phyloP scores from a whole-genome alignment of 1,284 basidiomycete genomes.

The Ceratobasidium sp. region DNA sequence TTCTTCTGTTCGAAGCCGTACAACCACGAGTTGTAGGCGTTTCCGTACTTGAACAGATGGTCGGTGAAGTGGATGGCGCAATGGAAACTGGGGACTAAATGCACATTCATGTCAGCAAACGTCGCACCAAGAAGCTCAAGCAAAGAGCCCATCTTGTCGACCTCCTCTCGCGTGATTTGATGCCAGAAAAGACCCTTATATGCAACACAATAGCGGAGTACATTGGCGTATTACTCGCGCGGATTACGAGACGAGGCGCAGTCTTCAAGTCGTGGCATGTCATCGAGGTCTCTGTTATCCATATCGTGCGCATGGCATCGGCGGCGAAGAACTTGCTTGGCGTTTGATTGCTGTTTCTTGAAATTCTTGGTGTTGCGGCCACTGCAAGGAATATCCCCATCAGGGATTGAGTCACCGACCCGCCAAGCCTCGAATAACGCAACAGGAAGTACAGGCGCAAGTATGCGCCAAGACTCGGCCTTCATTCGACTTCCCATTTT shows the following conservation, averaged over 20 bases:
- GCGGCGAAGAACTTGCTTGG: neutral
- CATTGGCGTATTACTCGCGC: neutral
- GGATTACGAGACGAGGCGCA: neutral
- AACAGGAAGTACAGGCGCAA: neutral
- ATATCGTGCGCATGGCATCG: neutral
- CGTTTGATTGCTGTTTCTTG: neutral
- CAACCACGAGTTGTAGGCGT: neutral
- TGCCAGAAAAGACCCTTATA: neutral
- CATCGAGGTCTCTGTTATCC: neutral
- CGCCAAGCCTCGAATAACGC: conserved; percentile 15
- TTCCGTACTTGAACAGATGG: neutral
- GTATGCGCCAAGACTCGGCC: conserved; percentile 21
- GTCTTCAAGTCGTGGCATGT: neutral
- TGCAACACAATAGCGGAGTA: conserved; percentile 26
- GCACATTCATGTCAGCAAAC: neutral
- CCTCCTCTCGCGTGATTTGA: neutral
- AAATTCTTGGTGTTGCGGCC: neutral
- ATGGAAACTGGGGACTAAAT: neutral
- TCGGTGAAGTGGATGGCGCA: neutral
- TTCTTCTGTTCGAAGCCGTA: conserved; percentile 11
- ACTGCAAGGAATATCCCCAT: neutral
- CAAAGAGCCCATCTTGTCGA: neutral
- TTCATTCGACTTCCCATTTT: conserved; percentile 7
- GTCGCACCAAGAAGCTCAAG: neutral
- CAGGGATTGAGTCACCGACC: neutral